Percentiles rank a stretch among this genome's conserved stretches.
phyloP scores from a whole-genome alignment of 225 moss, liverwort and hornwort species.

The Polytrichum formosum region DNA sequence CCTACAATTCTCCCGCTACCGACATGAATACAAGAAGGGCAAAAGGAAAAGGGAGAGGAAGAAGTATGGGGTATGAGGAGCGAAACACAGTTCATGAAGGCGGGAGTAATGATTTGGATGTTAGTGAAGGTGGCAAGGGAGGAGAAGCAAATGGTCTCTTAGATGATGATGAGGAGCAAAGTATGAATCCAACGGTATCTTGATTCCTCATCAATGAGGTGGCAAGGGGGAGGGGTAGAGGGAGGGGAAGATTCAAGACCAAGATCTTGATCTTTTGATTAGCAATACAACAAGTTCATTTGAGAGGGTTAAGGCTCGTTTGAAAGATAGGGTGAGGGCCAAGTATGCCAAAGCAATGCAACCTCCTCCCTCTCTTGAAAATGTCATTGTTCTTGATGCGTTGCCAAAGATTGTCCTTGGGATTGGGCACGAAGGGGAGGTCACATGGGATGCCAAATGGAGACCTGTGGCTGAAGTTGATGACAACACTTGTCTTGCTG shows the following conservation, averaged over 20 bases:
- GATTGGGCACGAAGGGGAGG: conserved; percentile 75
- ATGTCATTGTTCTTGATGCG: conserved; percentile 8
- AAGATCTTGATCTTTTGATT: conserved; percentile 10
- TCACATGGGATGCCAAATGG: conserved; percentile 99
- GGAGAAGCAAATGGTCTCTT: conserved; percentile 10
- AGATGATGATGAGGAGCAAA: conserved; percentile 26
- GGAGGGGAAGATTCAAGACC: conserved; percentile 21
- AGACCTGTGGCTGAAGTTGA: conserved; percentile 45
- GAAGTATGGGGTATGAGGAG: background rate
- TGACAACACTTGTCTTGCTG: conserved; percentile 7
- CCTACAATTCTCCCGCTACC: conserved; percentile 6
- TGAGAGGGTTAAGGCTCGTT: conserved; percentile 29
- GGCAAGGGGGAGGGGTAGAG: conserved; percentile 30
- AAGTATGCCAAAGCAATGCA: conserved; percentile 25
- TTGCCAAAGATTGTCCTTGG: conserved; percentile 68
- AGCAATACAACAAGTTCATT: conserved; percentile 20
- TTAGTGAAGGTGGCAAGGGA: conserved; percentile 3
- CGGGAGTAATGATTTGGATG: conserved; percentile 14
- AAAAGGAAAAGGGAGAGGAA: conserved; percentile 38
- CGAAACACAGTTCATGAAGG: background rate
- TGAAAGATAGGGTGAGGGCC: conserved; percentile 50
- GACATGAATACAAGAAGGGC: conserved; percentile 13
- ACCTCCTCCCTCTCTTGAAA: conserved; percentile 24
- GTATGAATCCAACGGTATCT: conserved; percentile 23
- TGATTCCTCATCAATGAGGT: conserved; percentile 28